Evolutionary conservation across 192 early-diverging fungal species (phyloP).

Genomic region (Lobosporangium transversale): DNA sequence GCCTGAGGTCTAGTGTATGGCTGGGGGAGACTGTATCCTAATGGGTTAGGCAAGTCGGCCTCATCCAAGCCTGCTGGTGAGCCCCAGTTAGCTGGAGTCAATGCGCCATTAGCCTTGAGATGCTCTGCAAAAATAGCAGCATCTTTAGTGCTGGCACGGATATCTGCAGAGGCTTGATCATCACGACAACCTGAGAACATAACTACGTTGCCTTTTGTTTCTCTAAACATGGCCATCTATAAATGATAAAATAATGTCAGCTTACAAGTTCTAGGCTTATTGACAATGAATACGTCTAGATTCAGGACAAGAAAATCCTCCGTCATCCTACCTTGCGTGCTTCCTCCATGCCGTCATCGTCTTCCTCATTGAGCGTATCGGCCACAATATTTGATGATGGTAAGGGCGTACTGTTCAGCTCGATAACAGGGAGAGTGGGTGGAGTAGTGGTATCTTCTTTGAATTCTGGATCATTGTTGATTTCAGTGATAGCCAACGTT

Average conservation of each 20-base stretch:
- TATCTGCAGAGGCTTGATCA: constrained; percentile 74
- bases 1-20: constrained; percentile 46
- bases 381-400: not conserved
- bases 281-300: not conserved
- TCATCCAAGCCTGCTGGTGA: not conserved
- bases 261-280: not conserved
- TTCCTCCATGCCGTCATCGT: constrained; percentile 23
- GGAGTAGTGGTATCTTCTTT: not conserved
- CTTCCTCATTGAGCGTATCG: not conserved
- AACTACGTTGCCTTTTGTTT: constrained; percentile 70
- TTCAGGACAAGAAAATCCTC: too few species aligned
- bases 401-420: not conserved
- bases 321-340: constrained; percentile 36
- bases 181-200: constrained; percentile 77
- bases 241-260: not conserved
- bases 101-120: constrained; percentile 1
- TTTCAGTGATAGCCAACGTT: constrained; percentile 5
- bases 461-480: not conserved
- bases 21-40: constrained; percentile 52
- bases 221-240: constrained; percentile 45
- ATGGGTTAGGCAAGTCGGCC: constrained; percentile 12
- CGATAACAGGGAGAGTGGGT: not conserved
- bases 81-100: constrained; percentile 8
- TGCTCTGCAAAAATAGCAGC: constrained; percentile 73
- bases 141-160: constrained; percentile 69